phyloP scores from a whole-genome alignment of 495 filamentous ascomycete species.

The Aspergillus bridgeri region DNA sequence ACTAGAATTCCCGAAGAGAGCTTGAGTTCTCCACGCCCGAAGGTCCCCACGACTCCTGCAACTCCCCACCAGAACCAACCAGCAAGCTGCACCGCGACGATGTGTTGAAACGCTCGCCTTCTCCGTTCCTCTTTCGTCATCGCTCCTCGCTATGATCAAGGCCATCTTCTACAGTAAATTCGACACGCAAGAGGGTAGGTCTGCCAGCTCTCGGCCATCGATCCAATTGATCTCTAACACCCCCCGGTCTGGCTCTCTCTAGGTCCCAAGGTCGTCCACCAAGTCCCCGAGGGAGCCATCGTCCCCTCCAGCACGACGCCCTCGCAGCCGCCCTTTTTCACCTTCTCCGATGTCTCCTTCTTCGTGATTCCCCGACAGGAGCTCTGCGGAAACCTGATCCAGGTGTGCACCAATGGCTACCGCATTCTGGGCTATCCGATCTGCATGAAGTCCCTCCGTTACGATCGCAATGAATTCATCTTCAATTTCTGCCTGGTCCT shows the following conservation, averaged over 20 bases:
- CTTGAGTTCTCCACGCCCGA: neutral
- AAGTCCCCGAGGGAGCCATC: conserved; percentile 65
- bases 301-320: conserved; percentile 53
- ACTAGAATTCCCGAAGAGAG: neutral
- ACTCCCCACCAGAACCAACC: neutral
- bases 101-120: neutral
- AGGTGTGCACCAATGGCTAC: conserved; percentile 71
- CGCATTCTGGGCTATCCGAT: conserved; percentile 87
- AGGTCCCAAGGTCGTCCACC: conserved; percentile 71
- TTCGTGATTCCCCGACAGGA: conserved; percentile 92
- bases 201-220: neutral
- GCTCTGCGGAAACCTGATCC: conserved; percentile 79
- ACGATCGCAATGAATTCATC: conserved; percentile 92
- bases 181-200: conserved; percentile 78
- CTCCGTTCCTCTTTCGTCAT: neutral
- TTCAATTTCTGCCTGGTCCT: conserved; percentile 95
- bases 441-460: conserved; percentile 69
- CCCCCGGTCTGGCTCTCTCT: conserved; percentile 1
- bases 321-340: conserved; percentile 63
- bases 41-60: neutral
- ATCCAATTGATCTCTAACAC: conserved; percentile 9
- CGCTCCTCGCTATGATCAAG: conserved; percentile 60
- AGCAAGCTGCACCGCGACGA: neutral
- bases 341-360: conserved; percentile 76
- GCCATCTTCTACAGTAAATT: conserved; percentile 96